These are phyloP conservation scores for Saccharomyces jurei DNA, from an alignment of 805 yeast genomes.

Conservation along the genomic window DNA sequence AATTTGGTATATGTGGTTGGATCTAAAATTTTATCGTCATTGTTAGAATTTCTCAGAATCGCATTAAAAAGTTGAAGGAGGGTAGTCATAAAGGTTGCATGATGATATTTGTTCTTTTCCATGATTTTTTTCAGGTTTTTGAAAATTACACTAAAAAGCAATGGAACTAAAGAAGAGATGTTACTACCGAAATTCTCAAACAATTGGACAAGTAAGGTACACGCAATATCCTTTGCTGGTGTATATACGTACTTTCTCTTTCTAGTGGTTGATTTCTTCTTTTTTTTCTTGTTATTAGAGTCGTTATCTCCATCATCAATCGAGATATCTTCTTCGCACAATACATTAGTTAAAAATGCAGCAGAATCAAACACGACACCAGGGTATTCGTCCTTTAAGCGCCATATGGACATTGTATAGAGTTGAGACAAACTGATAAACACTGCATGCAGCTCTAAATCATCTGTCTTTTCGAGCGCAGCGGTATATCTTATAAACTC, in stretches of 20 bases:
- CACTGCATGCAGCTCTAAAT: slow-evolving; percentile 18
- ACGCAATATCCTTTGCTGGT: slow-evolving; percentile 26
- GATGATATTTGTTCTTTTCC: slow-evolving; percentile 26
- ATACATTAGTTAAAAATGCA: slow-evolving; percentile 19
- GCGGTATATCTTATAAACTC: slow-evolving; percentile 9
- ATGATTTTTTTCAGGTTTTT: slow-evolving; percentile 30
- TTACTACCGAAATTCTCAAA: slow-evolving; percentile 30
- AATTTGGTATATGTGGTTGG: slow-evolving; percentile 14
- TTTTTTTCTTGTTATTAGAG: slow-evolving; percentile 7
- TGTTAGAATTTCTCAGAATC: slow-evolving; percentile 15
- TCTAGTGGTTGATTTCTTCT: slow-evolving; percentile 17
- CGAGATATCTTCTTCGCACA: slow-evolving; percentile 24
- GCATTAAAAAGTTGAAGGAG: slow-evolving; percentile 18
- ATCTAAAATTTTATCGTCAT: slow-evolving; percentile 4
- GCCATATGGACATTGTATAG: slow-evolving; percentile 9
- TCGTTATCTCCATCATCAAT: slow-evolving; percentile 3
- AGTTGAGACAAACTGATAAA: slow-evolving; percentile 18
- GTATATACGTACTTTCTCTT: slow-evolving; percentile 18
- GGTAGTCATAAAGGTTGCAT: slow-evolving; percentile 25
- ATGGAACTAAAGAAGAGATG: slow-evolving; percentile 30
- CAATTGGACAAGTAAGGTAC: slow-evolving; percentile 23
- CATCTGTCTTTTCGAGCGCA: slow-evolving; percentile 7
- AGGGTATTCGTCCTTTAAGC: slow-evolving; percentile 9
- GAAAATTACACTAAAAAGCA: slow-evolving; percentile 23
- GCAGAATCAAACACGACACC: slow-evolving; percentile 25